Evolutionary conservation across 2,329 filamentous ascomycete species (phyloP), one percentile per base, ranked within the genome.

Genomic region (Elsinoe necatrix): DNA sequence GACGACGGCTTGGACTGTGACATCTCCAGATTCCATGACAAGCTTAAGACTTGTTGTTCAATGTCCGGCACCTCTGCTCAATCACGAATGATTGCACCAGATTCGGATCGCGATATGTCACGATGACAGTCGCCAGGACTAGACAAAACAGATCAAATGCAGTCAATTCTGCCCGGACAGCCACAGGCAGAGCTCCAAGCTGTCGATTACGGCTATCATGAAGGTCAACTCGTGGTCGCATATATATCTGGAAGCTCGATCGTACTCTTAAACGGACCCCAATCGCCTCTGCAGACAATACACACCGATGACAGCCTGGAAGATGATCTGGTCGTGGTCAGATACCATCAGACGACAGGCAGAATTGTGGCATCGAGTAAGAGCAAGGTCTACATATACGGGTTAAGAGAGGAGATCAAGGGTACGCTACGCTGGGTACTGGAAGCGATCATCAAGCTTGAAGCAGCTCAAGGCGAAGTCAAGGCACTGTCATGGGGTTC

Each of bases 171-270:
- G 65, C 89, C 89, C 62, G 88, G 88, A 70, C 82, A 84, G 75
- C 87, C 89, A 69, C 82, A 82, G 76, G 79, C 85, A 66, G 86
- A 82, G 77, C 84, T 89, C 66, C 87, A 91, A 77, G 84, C 85
- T 73, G 77, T 90, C 68, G 82, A 82, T 70, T 85, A 83, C 60
- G 86, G 83, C 69, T 78, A 81, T 68, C 93, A 87, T 85, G 80
- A 87, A 65, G 78, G 79, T 62, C 79, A 80, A 66, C 84, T 86
- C 63, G 79, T 92, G 63, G 83, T 89, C 70, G 87, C 83, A 54
- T 98, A 97, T 73, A 86, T 96, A 62, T 93, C 88, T 59, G 92
- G 92, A 66, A 87, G 86, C 71, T 89, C 89, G 60, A 82, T 97
- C 62, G 83, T 93, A 55, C 85, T 98, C 65, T 83, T 97, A 63